Evolutionary conservation across 2,329 filamentous ascomycete species (phyloP).

Genomic region (Xylaria sp.): DNA sequence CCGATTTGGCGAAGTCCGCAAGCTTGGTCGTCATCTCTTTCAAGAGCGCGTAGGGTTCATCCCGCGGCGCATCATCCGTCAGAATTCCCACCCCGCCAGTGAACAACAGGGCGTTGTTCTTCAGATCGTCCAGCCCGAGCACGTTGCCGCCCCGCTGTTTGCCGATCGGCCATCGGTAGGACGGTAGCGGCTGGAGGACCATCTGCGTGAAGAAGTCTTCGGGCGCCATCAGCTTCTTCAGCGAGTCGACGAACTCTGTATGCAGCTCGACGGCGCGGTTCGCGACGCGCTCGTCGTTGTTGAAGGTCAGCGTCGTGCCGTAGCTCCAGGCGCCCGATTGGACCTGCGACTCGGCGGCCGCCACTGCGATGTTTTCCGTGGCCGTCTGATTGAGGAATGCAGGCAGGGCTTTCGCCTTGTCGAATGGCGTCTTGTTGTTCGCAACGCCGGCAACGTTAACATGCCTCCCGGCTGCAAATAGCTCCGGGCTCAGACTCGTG

Average conservation of each 20-base stretch:
- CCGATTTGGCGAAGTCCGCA: slow-evolving; percentile 40
- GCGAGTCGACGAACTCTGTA: slow-evolving; percentile 33
- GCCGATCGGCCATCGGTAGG: slow-evolving; percentile 40
- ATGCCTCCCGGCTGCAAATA: slow-evolving; percentile 33
- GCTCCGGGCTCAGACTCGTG: slow-evolving; percentile 26
- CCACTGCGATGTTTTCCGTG: slow-evolving; percentile 38
- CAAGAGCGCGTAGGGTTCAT: slow-evolving; percentile 37
- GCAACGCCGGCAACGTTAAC: slow-evolving; percentile 42
- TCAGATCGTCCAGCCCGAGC: slow-evolving; percentile 44
- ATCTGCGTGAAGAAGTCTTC: slow-evolving; percentile 38
- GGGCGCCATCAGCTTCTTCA: slow-evolving; percentile 37
- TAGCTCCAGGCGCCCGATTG: slow-evolving; percentile 25
- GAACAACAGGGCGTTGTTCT: slow-evolving; percentile 40
- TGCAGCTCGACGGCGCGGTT: slow-evolving; percentile 36
- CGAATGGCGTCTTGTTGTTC: slow-evolving; percentile 38
- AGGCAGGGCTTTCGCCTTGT: slow-evolving; percentile 37
- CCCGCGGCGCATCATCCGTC: slow-evolving; percentile 33
- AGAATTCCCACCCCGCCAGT: slow-evolving; percentile 38
- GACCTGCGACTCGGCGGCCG: slow-evolving; percentile 39
- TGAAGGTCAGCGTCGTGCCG: slow-evolving; percentile 41
- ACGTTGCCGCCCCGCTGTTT: slow-evolving; percentile 44
- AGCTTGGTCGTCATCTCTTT: slow-evolving; percentile 35
- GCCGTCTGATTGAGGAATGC: slow-evolving; percentile 33
- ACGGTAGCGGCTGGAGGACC: slow-evolving; percentile 44
- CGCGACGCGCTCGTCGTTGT: slow-evolving; percentile 40